phyloP scores from a whole-genome alignment of 805 yeast species.

The Spathaspora hagerdaliae region DNA sequence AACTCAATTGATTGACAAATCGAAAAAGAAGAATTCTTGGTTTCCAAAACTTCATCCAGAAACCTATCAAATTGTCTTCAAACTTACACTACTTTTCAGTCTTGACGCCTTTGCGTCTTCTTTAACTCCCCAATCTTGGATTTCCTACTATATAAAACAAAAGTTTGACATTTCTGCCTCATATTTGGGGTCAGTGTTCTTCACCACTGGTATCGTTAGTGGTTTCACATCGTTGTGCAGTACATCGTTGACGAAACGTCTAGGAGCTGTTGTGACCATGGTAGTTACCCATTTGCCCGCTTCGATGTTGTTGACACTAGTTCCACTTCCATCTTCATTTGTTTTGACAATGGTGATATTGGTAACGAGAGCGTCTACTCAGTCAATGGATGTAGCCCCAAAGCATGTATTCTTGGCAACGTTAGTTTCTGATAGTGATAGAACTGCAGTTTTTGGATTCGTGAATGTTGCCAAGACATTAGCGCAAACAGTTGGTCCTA shows the following conservation, averaged over 20 bases:
- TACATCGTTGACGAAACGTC: constrained; percentile 38
- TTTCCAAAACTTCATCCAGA: constrained; percentile 18
- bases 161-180: constrained; percentile 31
- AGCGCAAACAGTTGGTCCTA: constrained; percentile 41
- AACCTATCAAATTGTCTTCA: constrained; percentile 20
- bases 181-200: constrained; percentile 37
- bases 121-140: constrained; percentile 43
- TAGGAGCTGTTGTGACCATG: constrained; percentile 45
- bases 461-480: constrained; percentile 42
- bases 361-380: constrained; percentile 34
- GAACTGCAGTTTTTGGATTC: constrained; percentile 43
- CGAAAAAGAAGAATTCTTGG: constrained; percentile 3
- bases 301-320: constrained; percentile 32
- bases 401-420: constrained; percentile 45
- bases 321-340: constrained; percentile 36
- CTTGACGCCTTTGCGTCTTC: constrained; percentile 44
- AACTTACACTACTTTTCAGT: constrained; percentile 35
- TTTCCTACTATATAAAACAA: constrained; percentile 38
- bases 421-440: constrained; percentile 32
- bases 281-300: constrained; percentile 42
- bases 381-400: constrained; percentile 47
- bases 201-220: constrained; percentile 33
- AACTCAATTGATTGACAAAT: constrained; percentile 10
- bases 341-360: constrained; percentile 25
- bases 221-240: constrained; percentile 40